Evolutionary conservation across 169 alveolate species (phyloP), one percentile per base, ranked within the genome.

Genomic region (Eimeria falciformis): DNA sequence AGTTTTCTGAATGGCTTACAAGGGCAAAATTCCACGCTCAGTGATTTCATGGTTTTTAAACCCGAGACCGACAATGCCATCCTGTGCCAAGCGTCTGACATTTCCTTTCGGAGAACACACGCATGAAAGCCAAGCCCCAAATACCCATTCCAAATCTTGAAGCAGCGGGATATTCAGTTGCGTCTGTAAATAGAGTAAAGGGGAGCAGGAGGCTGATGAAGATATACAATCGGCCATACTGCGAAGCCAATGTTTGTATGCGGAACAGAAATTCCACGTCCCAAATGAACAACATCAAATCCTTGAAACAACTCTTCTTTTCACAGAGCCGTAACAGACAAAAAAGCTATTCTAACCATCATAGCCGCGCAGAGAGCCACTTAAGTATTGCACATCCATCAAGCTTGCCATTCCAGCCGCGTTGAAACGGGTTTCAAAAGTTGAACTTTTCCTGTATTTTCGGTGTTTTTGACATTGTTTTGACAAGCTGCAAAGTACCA

Each of bases 1-100:
- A 53, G 21, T 25, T 1, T 53, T 79, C 53, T 18, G 75, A 9
- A 40, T 1, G 21, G 46, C 93, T 43, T 69, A 85, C 93, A 92
- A 73, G 23, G 95, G 95, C 4, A 58, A 11, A 0, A 86, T 91
- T 18, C 95, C 95, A 3, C 95, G 82, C 53, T 73, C 27, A 46
- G 50, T 68, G 27, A 92, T 92, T 85, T 92, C 95, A 50, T 62
- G 89, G 89, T 92, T 92, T 37, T 69, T 85, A 91, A 92, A 92
- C 27, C 95, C 95, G 17, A 92, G 91, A 18, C 95, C 95, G 33
- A 92, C 95, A 0, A 92, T 92, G 73, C 95, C 95, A 53, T 92
- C 95, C 95, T 92, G 7, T 7, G n/a, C 33, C 2, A 45, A 17
- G n/a, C n/a, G n/a, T n/a, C n/a, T n/a, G n/a, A n/a, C n/a, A n/a